phyloP scores from a whole-genome alignment of 2,329 filamentous ascomycete species.

The Septoria petroselini region DNA sequence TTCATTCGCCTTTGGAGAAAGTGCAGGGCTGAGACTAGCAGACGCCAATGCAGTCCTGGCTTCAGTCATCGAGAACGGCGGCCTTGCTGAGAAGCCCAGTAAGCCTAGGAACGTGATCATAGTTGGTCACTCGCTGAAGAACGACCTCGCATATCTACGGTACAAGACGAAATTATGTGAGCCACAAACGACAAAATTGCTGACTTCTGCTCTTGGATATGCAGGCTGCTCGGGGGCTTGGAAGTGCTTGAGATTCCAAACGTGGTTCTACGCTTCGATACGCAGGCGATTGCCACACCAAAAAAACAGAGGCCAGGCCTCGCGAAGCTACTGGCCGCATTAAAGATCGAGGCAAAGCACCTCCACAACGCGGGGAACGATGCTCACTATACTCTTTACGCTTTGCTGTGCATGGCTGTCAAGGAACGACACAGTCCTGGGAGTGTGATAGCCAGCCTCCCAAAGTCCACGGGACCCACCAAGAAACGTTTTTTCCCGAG shows the following conservation, averaged over 20 bases:
- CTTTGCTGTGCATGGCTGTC: conserved; percentile 9
- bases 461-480: not conserved
- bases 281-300: conserved; percentile 63
- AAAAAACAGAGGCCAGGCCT: conserved; percentile 47
- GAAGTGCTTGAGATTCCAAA: conserved; percentile 53
- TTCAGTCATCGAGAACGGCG: conserved; percentile 54
- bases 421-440: not conserved
- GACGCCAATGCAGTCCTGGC: conserved; percentile 41
- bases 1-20: conserved; percentile 67
- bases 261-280: conserved; percentile 60
- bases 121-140: conserved; percentile 70
- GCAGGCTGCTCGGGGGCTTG: conserved; percentile 47
- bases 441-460: not conserved
- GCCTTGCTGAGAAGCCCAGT: not conserved
- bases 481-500: not conserved
- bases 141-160: conserved; percentile 66
- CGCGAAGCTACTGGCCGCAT: conserved; percentile 58
- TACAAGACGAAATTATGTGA: conserved; percentile 31
- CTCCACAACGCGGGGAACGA: conserved; percentile 25
- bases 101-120: conserved; percentile 61
- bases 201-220: too few relatives aligned
- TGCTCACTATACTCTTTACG: conserved; percentile 22
- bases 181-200: too few relatives aligned
- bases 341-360: conserved; percentile 43
- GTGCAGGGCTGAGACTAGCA: conserved; percentile 48